Percentiles rank a stretch among this genome's conserved stretches.
Conservation (phyloP, 2,329 filamentous ascomycete genomes). For the Gyromitra esculenta region DNA sequence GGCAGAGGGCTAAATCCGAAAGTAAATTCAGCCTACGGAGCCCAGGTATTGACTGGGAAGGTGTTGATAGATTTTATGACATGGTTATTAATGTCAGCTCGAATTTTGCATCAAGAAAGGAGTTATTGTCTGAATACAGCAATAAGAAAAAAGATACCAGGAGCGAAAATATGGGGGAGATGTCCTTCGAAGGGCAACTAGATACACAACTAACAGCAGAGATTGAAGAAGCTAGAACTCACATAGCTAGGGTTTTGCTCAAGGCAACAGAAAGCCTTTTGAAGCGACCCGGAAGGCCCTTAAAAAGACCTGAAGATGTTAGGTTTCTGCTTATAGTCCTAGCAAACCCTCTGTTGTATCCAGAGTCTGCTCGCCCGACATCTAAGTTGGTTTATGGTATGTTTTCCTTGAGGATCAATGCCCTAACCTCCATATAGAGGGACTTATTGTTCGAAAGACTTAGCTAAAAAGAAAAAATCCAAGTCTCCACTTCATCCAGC, state of each 20-base stretch:
- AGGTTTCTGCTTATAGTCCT: conserved; percentile 82
- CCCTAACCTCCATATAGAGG: neutral
- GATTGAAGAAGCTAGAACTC: conserved; percentile 73
- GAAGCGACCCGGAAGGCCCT: conserved; percentile 77
- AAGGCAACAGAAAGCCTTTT: conserved; percentile 82
- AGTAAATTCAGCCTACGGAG: conserved; percentile 40
- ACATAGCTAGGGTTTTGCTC: conserved; percentile 74
- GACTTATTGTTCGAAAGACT: neutral
- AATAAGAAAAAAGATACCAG: conserved; percentile 72
- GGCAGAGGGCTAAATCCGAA: conserved; percentile 20
- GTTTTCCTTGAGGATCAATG: conserved; percentile 20
- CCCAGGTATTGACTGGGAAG: conserved; percentile 73
- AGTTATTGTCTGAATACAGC: conserved; percentile 56
- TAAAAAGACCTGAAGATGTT: conserved; percentile 75
- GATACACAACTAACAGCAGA: conserved; percentile 55
- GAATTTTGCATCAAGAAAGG: conserved; percentile 35
- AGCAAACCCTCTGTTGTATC: conserved; percentile 78
- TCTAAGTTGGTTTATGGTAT: conserved; percentile 37
- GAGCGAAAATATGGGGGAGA: conserved; percentile 61
- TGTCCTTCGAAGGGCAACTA: conserved; percentile 55
- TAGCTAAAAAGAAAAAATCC: conserved; percentile 26
- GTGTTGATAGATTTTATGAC: conserved; percentile 79
- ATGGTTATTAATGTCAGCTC: conserved; percentile 70
- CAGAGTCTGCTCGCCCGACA: conserved; percentile 57
- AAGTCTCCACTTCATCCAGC: conserved; percentile 43